Percentiles rank a stretch among this genome's conserved stretches.
Conservation (phyloP, 805 yeast genomes). For the Metschnikowia hibisci region DNA sequence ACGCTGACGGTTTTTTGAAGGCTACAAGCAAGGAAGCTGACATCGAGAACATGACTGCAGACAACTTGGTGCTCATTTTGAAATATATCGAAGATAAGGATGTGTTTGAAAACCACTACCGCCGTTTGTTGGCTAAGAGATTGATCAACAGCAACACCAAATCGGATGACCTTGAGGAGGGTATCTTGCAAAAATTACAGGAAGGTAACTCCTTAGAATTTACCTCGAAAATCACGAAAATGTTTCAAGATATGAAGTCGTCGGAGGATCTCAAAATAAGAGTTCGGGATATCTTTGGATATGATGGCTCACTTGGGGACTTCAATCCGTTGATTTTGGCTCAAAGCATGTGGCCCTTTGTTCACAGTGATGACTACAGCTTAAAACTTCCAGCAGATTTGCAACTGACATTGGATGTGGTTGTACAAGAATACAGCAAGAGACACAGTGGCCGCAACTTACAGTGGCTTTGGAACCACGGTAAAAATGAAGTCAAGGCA, state of each 20-base stretch:
- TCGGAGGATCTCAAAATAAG: conserved; percentile 68
- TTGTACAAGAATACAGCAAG: conserved; percentile 62
- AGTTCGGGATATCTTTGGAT: conserved; percentile 46
- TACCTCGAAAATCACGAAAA: conserved; percentile 87
- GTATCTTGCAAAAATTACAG: conserved; percentile 79
- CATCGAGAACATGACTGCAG: conserved; percentile 70
- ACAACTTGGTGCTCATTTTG: conserved; percentile 82
- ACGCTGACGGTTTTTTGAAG: conserved; percentile 78
- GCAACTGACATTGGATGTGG: conserved; percentile 56
- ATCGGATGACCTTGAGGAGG: conserved; percentile 80
- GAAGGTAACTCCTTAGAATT: conserved; percentile 89
- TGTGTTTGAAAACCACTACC: conserved; percentile 88
- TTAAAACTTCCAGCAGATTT: conserved; percentile 66
- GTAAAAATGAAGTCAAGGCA: conserved; percentile 88
- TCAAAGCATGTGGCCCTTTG: conserved; percentile 85
- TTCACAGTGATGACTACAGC: conserved; percentile 36
- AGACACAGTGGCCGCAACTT: conserved; percentile 85
- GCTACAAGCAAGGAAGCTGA: conserved; percentile 69
- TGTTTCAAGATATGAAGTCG: conserved; percentile 91
- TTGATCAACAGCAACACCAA: conserved; percentile 83
- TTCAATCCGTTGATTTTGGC: conserved; percentile 79
- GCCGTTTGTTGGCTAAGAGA: conserved; percentile 84
- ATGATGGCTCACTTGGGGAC: conserved; percentile 24
- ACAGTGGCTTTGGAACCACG: conserved; percentile 94
- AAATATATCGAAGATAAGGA: conserved; percentile 90